phyloP scores from a whole-genome alignment of 2,329 filamentous ascomycete genomes.

The Colletotrichum gloeosporioides region DNA sequence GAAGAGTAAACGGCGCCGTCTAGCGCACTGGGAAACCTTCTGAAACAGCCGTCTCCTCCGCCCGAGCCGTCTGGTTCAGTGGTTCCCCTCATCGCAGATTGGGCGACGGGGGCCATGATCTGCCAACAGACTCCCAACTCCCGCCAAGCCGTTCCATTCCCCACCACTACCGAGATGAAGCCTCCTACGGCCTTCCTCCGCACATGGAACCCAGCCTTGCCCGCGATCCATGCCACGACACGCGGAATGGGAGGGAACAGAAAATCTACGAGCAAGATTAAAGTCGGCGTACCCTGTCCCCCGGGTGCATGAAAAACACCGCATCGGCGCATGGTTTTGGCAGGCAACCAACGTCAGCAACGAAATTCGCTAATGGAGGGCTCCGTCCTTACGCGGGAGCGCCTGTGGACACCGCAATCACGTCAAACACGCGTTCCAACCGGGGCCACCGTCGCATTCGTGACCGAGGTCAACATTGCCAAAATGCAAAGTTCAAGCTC shows the following conservation, averaged over 20 bases:
- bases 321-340: not conserved
- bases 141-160: constrained; percentile 2
- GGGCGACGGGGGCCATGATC: not conserved
- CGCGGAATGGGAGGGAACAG: not conserved
- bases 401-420: not conserved
- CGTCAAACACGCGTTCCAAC: not conserved
- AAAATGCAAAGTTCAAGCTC: not conserved
- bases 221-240: constrained; percentile 4
- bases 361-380: not conserved
- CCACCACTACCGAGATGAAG: constrained; percentile 6
- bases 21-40: not conserved
- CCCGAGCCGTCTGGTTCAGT: not conserved
- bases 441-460: not conserved
- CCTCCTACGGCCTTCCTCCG: not conserved
- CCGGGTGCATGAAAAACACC: not conserved
- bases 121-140: not conserved
- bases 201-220: constrained; percentile 1
- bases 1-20: not conserved
- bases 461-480: not conserved
- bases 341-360: not conserved
- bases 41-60: constrained; percentile 13
- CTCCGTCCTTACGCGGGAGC: not conserved
- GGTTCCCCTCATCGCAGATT: not conserved
- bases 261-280: constrained; percentile 1
- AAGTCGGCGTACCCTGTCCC: not conserved